Evolutionary conservation across 2,329 filamentous ascomycete species (phyloP).

Genomic region (Fusarium sublunatum): DNA sequence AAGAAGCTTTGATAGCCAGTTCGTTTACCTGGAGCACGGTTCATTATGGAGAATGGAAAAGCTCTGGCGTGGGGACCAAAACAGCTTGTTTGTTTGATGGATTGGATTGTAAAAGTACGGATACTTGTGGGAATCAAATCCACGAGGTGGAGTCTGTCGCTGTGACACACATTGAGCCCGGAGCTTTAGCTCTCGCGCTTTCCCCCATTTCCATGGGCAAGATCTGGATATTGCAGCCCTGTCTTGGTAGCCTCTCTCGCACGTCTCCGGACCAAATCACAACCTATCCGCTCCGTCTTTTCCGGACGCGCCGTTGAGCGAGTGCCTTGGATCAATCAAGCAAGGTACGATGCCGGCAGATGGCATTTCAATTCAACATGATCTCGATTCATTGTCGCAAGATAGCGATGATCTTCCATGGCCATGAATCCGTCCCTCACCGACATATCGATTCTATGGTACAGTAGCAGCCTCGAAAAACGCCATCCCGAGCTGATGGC

Average conservation of each 20-base stretch:
- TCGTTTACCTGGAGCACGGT: background rate
- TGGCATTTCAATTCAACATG: background rate
- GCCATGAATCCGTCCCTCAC: conserved; percentile 12
- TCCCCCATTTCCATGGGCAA: background rate
- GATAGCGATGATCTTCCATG: background rate
- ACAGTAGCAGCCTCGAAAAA: conserved; percentile 9
- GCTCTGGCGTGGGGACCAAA: conserved; percentile 13
- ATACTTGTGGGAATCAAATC: no score
- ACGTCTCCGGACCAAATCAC: conserved; percentile 17
- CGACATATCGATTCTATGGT: conserved; percentile 19
- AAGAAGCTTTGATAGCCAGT: background rate
- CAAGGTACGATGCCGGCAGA: conserved; percentile 14
- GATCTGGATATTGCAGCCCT: conserved; percentile 16
- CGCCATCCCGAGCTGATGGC: conserved; percentile 17
- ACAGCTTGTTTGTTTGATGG: conserved; percentile 16
- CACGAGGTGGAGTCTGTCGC: conserved; percentile 22
- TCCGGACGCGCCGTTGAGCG: conserved; percentile 24
- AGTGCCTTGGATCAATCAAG: no score
- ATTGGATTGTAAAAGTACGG: conserved; percentile 9
- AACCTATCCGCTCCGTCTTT: conserved; percentile 28
- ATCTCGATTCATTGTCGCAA: conserved; percentile 16
- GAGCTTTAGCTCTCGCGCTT: conserved; percentile 24
- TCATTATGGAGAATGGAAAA: background rate
- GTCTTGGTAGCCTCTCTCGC: conserved; percentile 9
- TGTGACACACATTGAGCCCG: conserved; percentile 13